These are phyloP conservation scores for Chlorella sp. DNA, from an alignment of 139 green algal species.

Conservation along the genomic window DNA sequence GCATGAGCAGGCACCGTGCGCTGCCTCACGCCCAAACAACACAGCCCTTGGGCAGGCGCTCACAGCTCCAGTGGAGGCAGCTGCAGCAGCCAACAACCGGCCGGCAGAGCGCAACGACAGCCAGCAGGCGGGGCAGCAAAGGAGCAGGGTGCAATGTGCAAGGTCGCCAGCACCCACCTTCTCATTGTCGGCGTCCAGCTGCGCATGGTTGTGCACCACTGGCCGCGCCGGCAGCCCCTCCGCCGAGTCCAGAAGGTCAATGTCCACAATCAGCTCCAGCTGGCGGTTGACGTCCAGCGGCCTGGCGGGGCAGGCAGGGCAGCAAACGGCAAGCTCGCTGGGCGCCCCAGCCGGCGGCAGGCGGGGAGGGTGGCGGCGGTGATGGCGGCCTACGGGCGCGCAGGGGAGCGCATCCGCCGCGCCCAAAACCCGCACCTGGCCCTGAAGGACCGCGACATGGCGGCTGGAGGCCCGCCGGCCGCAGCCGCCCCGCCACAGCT, in stretches of 20 bases:
- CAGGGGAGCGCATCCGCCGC: too few species aligned
- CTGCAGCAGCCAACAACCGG: too few species aligned
- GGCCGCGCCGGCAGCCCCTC: slow-evolving; percentile 59
- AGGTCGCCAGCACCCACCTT: slow-evolving; percentile 51
- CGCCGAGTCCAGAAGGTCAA: slow-evolving; percentile 70
- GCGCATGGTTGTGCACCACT: slow-evolving; percentile 65
- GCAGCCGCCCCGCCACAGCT: too few species aligned
- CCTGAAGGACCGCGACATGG: too few species aligned
- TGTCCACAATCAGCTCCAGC: slow-evolving; percentile 81
- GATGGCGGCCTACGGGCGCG: background rate
- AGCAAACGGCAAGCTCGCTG: background rate
- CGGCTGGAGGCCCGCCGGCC: too few species aligned
- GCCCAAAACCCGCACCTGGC: too few species aligned
- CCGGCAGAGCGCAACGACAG: too few species aligned
- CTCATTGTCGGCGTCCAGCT: slow-evolving; percentile 69
- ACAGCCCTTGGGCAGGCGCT: too few species aligned
- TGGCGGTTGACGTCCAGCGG: slow-evolving; percentile 79
- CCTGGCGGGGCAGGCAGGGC: slow-evolving; percentile 41
- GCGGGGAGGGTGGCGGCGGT: background rate
- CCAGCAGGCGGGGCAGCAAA: background rate
- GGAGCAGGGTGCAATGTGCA: too few species aligned
- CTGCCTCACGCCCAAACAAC: too few species aligned
- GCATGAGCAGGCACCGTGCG: too few species aligned
- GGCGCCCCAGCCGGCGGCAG: background rate
- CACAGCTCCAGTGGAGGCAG: too few species aligned